These are phyloP conservation scores for Staphylotrichum longicolle DNA, from an alignment of 495 filamentous ascomycete genomes.

Conservation along the genomic window DNA sequence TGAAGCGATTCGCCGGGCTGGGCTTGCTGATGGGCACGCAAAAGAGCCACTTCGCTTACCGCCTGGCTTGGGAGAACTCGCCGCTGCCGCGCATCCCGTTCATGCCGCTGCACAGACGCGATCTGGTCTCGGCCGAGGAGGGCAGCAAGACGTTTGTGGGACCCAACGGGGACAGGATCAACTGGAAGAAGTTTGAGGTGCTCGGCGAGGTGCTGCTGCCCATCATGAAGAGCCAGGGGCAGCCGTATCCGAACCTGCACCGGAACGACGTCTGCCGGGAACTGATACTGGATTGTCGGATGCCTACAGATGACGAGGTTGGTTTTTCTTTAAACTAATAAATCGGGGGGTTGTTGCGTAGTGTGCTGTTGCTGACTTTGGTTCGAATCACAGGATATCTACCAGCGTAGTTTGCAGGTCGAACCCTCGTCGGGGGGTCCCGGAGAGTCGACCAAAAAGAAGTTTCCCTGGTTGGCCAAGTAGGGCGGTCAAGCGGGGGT, in stretches of 20 bases:
- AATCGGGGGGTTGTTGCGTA: too few species aligned
- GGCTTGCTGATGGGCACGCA: constrained; percentile 90
- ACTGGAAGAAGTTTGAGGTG: constrained; percentile 98
- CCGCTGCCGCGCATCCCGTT: constrained; percentile 88
- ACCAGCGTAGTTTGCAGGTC: constrained; percentile 57
- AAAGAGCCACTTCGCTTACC: constrained; percentile 89
- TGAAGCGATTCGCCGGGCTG: constrained; percentile 82
- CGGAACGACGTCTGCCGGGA: constrained; percentile 64
- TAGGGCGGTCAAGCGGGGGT: constrained; percentile 8
- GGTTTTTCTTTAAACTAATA: constrained; percentile 23
- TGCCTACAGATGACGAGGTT: constrained; percentile 61
- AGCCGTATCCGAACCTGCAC: constrained; percentile 69
- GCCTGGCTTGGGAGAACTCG: constrained; percentile 94
- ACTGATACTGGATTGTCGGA: constrained; percentile 66
- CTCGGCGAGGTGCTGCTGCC: constrained; percentile 88
- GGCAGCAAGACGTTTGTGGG: constrained; percentile 86
- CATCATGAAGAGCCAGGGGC: constrained; percentile 85
- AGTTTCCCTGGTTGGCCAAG: constrained; percentile 58
- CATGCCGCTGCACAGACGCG: constrained; percentile 83
- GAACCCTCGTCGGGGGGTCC: constrained; percentile 45
- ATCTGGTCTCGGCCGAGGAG: constrained; percentile 87
- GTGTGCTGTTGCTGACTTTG: not conserved
- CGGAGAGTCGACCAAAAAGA: constrained; percentile 49
- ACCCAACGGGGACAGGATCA: constrained; percentile 72
- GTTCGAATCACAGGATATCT: constrained; percentile 50